phyloP scores from a whole-genome alignment of 1,139 yeast species.

The Citeromyces siamensis region DNA sequence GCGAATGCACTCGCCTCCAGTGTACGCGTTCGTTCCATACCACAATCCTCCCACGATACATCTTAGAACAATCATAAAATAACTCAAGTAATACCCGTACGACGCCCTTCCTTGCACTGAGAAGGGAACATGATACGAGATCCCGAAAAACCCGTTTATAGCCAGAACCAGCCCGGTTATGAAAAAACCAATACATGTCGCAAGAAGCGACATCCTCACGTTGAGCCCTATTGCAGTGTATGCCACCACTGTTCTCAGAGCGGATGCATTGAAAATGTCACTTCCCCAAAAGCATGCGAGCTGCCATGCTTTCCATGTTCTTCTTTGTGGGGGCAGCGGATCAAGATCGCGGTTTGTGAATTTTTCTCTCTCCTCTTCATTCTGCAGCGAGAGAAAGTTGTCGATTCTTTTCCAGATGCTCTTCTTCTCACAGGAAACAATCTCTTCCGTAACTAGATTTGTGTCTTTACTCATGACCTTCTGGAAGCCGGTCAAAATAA shows the following conservation, averaged over 20 bases:
- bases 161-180: slow-evolving; percentile 24
- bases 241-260: slow-evolving; percentile 22
- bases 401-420: neutral
- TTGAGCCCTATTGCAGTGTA: slow-evolving; percentile 25
- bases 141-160: slow-evolving; percentile 29
- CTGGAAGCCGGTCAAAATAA: neutral
- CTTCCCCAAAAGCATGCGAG: slow-evolving; percentile 14
- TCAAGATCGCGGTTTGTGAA: slow-evolving; percentile 10
- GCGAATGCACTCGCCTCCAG: slow-evolving; percentile 19
- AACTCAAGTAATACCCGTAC: slow-evolving; percentile 29
- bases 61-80: slow-evolving; percentile 21
- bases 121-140: slow-evolving; percentile 31
- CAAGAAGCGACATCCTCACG: slow-evolving; percentile 27
- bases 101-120: slow-evolving; percentile 30
- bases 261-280: slow-evolving; percentile 12
- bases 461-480: neutral
- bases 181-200: slow-evolving; percentile 27
- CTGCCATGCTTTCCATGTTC: slow-evolving; percentile 14
- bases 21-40: slow-evolving; percentile 25
- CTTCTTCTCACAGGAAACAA: too few species aligned
- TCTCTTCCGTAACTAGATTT: neutral
- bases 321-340: slow-evolving; percentile 15
- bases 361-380: neutral
- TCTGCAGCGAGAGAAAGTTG: neutral
- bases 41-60: slow-evolving; percentile 22